Evolutionary conservation across 1,139 yeast species (phyloP).

Genomic region (Hyphopichia burtonii): DNA sequence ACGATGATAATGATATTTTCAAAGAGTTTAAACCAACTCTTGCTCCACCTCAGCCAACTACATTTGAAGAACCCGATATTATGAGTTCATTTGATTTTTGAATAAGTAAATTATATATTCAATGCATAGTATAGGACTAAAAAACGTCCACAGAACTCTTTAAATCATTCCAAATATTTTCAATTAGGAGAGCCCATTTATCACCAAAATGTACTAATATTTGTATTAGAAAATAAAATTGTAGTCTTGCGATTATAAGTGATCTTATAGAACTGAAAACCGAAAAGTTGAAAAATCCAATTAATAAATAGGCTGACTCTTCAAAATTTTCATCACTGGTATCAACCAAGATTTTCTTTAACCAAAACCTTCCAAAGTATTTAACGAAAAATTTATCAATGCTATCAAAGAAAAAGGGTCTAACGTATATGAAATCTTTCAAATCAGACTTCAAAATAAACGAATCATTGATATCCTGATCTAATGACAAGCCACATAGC

Average conservation of each 20-base stretch:
- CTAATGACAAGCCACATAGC: conserved; percentile 8
- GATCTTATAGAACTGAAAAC: conserved; percentile 15
- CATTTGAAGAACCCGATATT: conserved; percentile 70
- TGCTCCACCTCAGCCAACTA: conserved; percentile 49
- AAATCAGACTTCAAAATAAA: conserved; percentile 12
- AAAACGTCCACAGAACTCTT: not conserved
- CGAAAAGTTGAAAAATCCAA: conserved; percentile 17
- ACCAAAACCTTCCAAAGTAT: not conserved
- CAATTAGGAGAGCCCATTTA: not conserved
- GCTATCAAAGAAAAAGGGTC: conserved; percentile 13
- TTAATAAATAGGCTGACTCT: conserved; percentile 13
- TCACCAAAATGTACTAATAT: not conserved
- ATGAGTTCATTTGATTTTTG: conserved; percentile 67
- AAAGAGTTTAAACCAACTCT: conserved; percentile 4
- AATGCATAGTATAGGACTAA: not conserved
- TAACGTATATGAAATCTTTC: conserved; percentile 15
- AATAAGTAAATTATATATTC: not conserved
- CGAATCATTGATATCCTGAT: not conserved
- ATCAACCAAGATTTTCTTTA: not conserved
- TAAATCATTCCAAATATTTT: not conserved
- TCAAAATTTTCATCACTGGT: not conserved
- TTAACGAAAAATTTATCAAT: conserved; percentile 11
- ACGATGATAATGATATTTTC: conserved; percentile 1
- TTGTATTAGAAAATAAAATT: conserved; percentile 16
- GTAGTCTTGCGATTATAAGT: conserved; percentile 17